Percentiles rank a stretch among this genome's conserved stretches.
Conservation (phyloP, 2,329 filamentous ascomycete species). For the Hypoxylon sp. region DNA sequence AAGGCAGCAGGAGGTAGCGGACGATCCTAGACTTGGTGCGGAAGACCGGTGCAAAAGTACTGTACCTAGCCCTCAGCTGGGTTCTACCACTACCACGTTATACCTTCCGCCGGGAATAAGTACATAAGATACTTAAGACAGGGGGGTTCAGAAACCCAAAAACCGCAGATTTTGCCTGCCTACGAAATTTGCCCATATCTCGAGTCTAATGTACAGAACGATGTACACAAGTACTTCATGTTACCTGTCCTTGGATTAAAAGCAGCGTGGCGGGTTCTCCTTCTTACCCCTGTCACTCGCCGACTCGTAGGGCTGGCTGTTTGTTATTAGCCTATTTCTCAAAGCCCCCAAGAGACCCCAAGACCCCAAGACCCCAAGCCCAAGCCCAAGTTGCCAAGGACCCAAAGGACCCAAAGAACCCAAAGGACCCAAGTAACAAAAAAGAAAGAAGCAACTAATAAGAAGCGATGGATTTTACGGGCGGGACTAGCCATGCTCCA, state of each 20-base stretch:
- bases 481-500: constrained; percentile 8
- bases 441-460: neutral
- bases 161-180: constrained; percentile 12
- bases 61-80: neutral
- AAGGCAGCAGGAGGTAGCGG: constrained; percentile 26
- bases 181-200: constrained; percentile 39
- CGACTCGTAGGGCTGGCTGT: constrained; percentile 39
- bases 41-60: constrained; percentile 23
- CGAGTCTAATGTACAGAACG: constrained; percentile 6
- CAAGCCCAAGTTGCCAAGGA: neutral
- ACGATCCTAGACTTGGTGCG: constrained; percentile 30
- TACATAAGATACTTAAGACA: neutral
- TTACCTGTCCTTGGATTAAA: constrained; percentile 21
- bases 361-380: neutral
- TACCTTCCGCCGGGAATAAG: neutral
- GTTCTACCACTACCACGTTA: neutral
- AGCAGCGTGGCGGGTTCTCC: constrained; percentile 30
- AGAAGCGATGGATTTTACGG: constrained; percentile 34
- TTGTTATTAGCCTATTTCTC: constrained; percentile 33
- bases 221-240: constrained; percentile 1
- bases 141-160: neutral
- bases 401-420: neutral
- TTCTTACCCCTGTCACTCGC: constrained; percentile 9
- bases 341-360: neutral
- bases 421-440: neutral